Evolutionary conservation across 305 asterid species (phyloP).

Genomic region (Solanum hybrid): DNA sequence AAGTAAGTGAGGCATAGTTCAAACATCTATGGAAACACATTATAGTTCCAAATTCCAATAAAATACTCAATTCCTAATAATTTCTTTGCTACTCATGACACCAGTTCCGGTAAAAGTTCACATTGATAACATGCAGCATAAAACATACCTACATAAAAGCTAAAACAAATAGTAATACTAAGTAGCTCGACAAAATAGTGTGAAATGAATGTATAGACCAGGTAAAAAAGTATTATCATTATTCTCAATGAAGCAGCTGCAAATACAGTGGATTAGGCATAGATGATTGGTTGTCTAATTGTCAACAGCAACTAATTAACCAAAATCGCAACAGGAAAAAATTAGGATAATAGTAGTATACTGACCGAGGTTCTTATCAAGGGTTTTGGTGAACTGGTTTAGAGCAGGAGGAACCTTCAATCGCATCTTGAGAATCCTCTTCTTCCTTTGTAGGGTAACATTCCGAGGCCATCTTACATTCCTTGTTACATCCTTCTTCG

Average conservation of each 20-base stretch:
- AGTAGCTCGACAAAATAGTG: background rate
- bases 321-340: background rate
- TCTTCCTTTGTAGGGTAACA: slow-evolving; percentile 63
- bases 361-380: slow-evolving; percentile 78
- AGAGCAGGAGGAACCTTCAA: slow-evolving; percentile 89
- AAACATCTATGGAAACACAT: background rate
- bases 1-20: background rate
- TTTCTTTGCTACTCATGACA: background rate
- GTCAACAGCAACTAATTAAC: background rate
- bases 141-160: background rate
- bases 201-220: background rate
- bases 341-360: background rate
- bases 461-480: slow-evolving; percentile 70
- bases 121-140: background rate
- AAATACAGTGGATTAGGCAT: background rate
- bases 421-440: slow-evolving; percentile 75
- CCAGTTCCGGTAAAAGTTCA: background rate
- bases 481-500: slow-evolving; percentile 73
- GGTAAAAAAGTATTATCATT: background rate
- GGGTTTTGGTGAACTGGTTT: slow-evolving; percentile 82
- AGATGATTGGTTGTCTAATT: background rate
- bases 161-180: background rate
- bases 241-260: background rate
- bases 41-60: background rate
- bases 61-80: background rate